Base-by-base conservation (phyloP, 495 filamentous ascomycete genomes). In the Xylaria cubensis region DNA sequence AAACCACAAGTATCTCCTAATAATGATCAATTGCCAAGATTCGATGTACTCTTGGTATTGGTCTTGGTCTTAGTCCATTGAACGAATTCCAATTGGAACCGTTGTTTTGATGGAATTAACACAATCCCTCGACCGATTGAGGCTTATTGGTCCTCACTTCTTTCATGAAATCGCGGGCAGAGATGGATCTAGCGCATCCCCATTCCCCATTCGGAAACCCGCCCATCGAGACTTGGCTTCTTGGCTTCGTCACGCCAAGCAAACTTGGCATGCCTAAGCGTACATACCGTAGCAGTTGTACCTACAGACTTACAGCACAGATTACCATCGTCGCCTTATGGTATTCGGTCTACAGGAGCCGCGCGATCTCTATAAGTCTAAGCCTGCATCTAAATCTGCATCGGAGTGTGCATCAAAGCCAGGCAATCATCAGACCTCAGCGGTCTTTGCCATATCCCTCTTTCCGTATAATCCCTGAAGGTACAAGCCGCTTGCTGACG, bases 211-310 rank as follows among this genome's bases (percentile, higher is more conserved):
- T 39, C 15, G 64, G 64, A 67, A 67, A 67, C 29, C 24, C 63
- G 42, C 41, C 24, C 61, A 42, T 64, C 61, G 7, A 64, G n/a
- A 41, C 17, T 64, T 63, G 39, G 61, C 46, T 19, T 44, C 29
- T 53, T 67, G 42, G 64, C 64, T 53, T 51, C 26, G 64, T 67
- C 32, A 32, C 64, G 64, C 44, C 64, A 67, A 67, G 64, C 0
- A 36, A 51, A 7, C 48, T 26, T 46, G 12, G 63, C 42, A 29
- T 64, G 32, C 24, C 29, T 39, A 39, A 39, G 56, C 17, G 59
- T 63, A 63, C 21, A 42, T 42, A 42, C 7, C n/a, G 59, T 24
- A 42, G 17, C 59, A 41, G 3, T 42, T 42, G 34, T 26, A 44
- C 36, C 12, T 34, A 19, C 26, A 29, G 15, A 13, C 39, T 9